Base-by-base conservation (phyloP, 2,329 filamentous ascomycete species). In the Monascus ruber region DNA sequence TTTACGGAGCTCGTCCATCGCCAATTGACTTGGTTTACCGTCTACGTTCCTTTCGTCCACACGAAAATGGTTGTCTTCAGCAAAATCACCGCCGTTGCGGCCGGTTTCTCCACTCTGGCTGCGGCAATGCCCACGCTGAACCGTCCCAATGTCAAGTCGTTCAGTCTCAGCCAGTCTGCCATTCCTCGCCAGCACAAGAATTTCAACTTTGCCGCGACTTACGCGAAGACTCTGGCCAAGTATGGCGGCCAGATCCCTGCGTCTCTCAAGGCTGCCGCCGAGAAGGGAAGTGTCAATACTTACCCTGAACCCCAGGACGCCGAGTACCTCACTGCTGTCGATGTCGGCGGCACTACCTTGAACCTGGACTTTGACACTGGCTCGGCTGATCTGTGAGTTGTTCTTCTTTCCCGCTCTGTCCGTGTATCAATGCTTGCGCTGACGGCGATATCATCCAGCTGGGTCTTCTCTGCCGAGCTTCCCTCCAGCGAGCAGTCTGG, bases 341-440 rank as follows among this genome's bases (percentile, higher is more conserved):
- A 65, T 2, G 66, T 86, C 45, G 83, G 82, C 34, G 63, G 72
- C 53, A 76, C 80, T 49, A 73, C 65, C 3, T 55, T 85, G 45
- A 72, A 77, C 42, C 57, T 87, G 43, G 80, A 85, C 54, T 73
- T 87, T 43, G 83, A 87, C 48, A 87, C 83, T 9, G 80, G 70
- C 45, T 81, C 69, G 46, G 70, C 77, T 33, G 79, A 83, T 61
- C 72, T 83, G 80, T 77, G 60, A 64, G 73, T 63, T 31, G 2
- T 24, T 24, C 1, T 25, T 9, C 2, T 24, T n/a, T 9, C 5
- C 26, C 36, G 10, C 5, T 27, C 11, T 36, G 26, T 26, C 33
- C 24, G 28, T 25, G 5, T 11, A 25, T 24, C 24, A 34, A 24
- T 7, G 5, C 33, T 34, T 24, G 24, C 31, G 17, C 17, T 17